phyloP scores from a whole-genome alignment of 495 filamentous ascomycete species.

The Umbilicaria muhlenbergii region DNA sequence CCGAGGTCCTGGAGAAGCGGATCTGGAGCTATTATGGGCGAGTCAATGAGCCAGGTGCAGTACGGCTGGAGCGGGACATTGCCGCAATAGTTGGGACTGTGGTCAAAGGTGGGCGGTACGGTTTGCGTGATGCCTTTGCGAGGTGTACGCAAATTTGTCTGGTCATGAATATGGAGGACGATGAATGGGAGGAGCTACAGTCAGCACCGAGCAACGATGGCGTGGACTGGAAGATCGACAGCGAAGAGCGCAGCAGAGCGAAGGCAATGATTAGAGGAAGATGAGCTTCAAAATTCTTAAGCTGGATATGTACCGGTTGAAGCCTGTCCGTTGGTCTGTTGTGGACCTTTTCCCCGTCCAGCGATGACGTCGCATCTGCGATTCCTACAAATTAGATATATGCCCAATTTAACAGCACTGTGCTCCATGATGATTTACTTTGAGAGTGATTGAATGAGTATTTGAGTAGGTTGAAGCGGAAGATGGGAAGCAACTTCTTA shows the following conservation, averaged over 20 bases:
- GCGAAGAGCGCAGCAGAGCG: constrained; percentile 46
- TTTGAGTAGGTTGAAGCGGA: no score
- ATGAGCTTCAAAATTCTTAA: no score
- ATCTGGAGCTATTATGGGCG: constrained; percentile 73
- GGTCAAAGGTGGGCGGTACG: constrained; percentile 60
- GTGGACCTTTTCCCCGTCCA: no score
- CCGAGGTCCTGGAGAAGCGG: constrained; percentile 71
- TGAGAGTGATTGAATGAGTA: no score
- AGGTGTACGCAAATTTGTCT: constrained; percentile 72
- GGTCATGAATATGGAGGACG: constrained; percentile 92
- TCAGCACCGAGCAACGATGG: constrained; percentile 24
- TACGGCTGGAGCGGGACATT: constrained; percentile 79
- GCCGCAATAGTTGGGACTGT: constrained; percentile 62
- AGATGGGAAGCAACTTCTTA: no score
- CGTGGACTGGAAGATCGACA: constrained; percentile 37
- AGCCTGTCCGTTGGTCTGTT: no score
- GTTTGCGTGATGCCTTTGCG: constrained; percentile 64
- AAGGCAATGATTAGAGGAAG: constrained; percentile 35
- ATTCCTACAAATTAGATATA: no score
- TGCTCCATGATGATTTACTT: no score
- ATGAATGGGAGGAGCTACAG: constrained; percentile 78
- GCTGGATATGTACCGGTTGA: no score
- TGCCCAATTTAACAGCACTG: no score
- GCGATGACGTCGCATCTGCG: no score
- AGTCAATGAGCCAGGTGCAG: constrained; percentile 69